Evolutionary conservation across 2,329 filamentous ascomycete genomes (phyloP), one percentile per base, ranked within the genome.

Genomic region (Diaporthe helianthi): DNA sequence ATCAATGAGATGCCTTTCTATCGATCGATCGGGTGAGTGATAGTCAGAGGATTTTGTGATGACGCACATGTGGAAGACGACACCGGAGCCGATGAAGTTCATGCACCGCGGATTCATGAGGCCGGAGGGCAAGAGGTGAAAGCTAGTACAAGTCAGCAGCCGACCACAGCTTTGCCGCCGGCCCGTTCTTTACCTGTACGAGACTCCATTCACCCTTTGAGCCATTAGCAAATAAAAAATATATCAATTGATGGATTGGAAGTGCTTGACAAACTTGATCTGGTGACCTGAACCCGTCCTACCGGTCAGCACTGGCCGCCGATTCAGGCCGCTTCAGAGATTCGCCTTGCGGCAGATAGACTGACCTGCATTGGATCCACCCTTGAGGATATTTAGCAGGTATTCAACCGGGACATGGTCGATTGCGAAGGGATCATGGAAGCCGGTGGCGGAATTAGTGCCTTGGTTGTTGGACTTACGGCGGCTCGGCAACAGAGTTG

Each of bases 21-120:
- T 29, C 29, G 29, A 53, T 33, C 29, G 29, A 33, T 53, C 29
- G 51, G 51, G 51, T 53, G 29, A 53, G 51, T 53, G 29, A 53
- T 53, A 13, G 29, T 33, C 51, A 19, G 29, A 53, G 51, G 29
- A 33, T 53, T 33, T 53, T 53, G 51, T 53, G 51, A 53, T 53
- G 51, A 53, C 51, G 51, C 29, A 53, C 51, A 91, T 84, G 79
- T 93, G 87, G 73, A 93, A 88, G 70, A 92, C 87, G 47, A 87
- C 85, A 55, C 84, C 90, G 63, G 89, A 90, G 70, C 91, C 92
- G 77, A 94, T 91, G 69, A 94, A 82, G 81, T 94, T 94, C 75
- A 88, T 84, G 78, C 87, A 92, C 51, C 82, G 82, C 12, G 91
- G 90, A 77, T 92, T 92, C 73, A 94, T 84, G 72, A 94, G 85